Conservation (phyloP, 2,329 filamentous ascomycete genomes). For the Scedosporium dehoogii region DNA sequence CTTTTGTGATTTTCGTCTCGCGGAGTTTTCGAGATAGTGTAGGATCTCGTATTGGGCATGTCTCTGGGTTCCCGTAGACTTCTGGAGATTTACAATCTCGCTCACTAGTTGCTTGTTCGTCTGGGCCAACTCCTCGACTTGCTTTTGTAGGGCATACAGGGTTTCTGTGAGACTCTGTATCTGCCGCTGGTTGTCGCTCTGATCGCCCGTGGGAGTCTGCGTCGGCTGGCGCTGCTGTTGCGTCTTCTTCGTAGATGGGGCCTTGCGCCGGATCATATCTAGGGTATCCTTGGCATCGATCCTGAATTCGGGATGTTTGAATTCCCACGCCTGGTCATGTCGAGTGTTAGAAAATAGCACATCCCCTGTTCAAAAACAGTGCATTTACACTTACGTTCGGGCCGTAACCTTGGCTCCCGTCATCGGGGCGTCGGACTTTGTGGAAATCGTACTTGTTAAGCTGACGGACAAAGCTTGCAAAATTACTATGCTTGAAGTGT, state of each 20-base stretch:
- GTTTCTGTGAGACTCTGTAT: conserved; percentile 3
- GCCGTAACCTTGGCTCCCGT: conserved; percentile 48
- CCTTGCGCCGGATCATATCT: conserved; percentile 93
- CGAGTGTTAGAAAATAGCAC: neutral
- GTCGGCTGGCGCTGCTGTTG: conserved; percentile 55
- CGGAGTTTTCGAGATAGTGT: conserved; percentile 30
- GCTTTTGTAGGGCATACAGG: conserved; percentile 74
- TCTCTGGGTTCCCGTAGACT: conserved; percentile 48
- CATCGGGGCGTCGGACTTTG: conserved; percentile 62
- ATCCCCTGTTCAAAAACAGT: neutral
- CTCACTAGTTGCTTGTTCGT: conserved; percentile 53
- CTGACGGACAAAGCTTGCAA: conserved; percentile 91
- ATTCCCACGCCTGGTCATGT: conserved; percentile 68
- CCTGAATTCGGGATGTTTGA: conserved; percentile 94
- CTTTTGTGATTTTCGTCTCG: neutral
- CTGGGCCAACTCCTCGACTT: conserved; percentile 66
- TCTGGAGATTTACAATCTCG: conserved; percentile 51
- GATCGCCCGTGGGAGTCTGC: conserved; percentile 11
- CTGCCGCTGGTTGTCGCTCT: conserved; percentile 9
- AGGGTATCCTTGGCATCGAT: conserved; percentile 92
- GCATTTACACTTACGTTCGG: conserved; percentile 49
- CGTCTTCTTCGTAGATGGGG: conserved; percentile 84
- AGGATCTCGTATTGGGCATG: conserved; percentile 49
- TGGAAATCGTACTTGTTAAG: conserved; percentile 98
- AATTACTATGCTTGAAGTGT: conserved; percentile 98